Base-by-base conservation (phyloP, 2,329 filamentous ascomycete genomes). In the Pestalotiopsis fici region DNA sequence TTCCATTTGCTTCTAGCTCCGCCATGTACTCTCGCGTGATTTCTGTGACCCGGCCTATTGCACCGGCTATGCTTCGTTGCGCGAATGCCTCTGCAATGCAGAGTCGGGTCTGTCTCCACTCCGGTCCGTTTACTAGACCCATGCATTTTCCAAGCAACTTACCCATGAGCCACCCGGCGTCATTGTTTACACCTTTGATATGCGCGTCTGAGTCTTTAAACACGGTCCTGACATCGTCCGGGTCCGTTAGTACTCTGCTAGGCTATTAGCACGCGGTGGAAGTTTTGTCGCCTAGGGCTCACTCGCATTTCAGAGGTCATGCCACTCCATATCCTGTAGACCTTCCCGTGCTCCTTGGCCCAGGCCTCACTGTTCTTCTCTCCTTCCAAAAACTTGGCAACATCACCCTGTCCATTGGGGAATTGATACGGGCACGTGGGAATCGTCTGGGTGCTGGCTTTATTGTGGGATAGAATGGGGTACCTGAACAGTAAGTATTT, bases 191-290 rank as follows among this genome's bases (percentile, higher is more conserved):
- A 2, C 81, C 82, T 69, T 85, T 84, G 23, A 67, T 55, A 69
- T 85, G 83, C 50, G 72, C 76, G 65, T 84, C 75, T 0, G 83
- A 85, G 68, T 85, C 83, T 37, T 73, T 75, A 69, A 83, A 84
- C 5, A 83, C 74, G 0, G 68, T 67, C 68, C 79, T 65, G 0
- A 83, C 65, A 63, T 83, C 71, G 3, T 76, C 70, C 2, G 80
- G 76, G 4, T 70, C 54, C 0, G 77, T 79, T 5, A 83, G 60
- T 2, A 83, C 79, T 13, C 79, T 82, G 59, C 43, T 56, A n/a
- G 25, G 13, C 13, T 56, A n/a, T 27, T 7, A 56, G 23, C n/a
- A 3, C 12, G 7, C 12, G 50, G 12, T 12, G n/a, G n/a, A n/a
- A n/a, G n/a, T n/a, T n/a, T n/a, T 56, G n/a, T 27, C 12, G 3